A percentile compares a stretch with the other conserved stretches of the same genome.
phyloP scores from a whole-genome alignment of 2,329 filamentous ascomycete species.

The Endocalyx cinctus region DNA sequence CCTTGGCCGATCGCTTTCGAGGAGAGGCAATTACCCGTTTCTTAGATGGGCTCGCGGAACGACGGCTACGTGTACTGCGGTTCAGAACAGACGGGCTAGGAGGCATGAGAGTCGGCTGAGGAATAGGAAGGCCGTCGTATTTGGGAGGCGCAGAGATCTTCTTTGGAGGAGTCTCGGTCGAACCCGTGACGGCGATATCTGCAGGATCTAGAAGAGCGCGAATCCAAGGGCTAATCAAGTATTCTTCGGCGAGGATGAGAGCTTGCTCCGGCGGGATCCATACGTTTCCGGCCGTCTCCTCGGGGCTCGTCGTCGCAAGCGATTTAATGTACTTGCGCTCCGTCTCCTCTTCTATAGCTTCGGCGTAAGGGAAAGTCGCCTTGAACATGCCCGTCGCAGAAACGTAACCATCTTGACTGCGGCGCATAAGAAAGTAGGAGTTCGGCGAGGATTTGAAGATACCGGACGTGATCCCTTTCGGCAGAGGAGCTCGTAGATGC shows the following conservation, averaged over 20 bases:
- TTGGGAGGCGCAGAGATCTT: slow-evolving; percentile 77
- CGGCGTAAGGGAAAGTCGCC: slow-evolving; percentile 77
- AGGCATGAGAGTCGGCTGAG: slow-evolving; percentile 40
- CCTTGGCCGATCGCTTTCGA: slow-evolving; percentile 47
- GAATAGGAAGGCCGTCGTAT: slow-evolving; percentile 54
- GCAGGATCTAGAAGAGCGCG: slow-evolving; percentile 85
- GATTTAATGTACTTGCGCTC: slow-evolving; percentile 84
- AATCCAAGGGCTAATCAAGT: slow-evolving; percentile 82
- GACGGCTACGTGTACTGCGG: slow-evolving; percentile 45
- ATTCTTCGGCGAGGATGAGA: slow-evolving; percentile 78
- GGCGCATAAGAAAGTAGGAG: slow-evolving; percentile 95
- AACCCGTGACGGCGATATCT: slow-evolving; percentile 58
- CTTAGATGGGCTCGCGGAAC: slow-evolving; percentile 56
- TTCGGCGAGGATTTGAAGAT: slow-evolving; percentile 88
- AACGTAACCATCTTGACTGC: slow-evolving; percentile 78
- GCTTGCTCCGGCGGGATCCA: slow-evolving; percentile 88
- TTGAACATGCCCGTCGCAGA: slow-evolving; percentile 92
- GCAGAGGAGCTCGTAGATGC: slow-evolving; percentile 86
- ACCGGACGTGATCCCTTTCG: slow-evolving; percentile 85
- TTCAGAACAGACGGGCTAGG: slow-evolving; percentile 43
- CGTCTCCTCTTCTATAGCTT: slow-evolving; percentile 64
- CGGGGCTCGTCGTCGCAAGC: slow-evolving; percentile 72
- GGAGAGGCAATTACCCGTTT: slow-evolving; percentile 48
- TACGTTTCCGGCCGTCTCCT: slow-evolving; percentile 94
- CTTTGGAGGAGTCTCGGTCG: slow-evolving; percentile 64